Conservation (phyloP, 768 basidiomycete genomes). For the Phylloporus sp. region DNA sequence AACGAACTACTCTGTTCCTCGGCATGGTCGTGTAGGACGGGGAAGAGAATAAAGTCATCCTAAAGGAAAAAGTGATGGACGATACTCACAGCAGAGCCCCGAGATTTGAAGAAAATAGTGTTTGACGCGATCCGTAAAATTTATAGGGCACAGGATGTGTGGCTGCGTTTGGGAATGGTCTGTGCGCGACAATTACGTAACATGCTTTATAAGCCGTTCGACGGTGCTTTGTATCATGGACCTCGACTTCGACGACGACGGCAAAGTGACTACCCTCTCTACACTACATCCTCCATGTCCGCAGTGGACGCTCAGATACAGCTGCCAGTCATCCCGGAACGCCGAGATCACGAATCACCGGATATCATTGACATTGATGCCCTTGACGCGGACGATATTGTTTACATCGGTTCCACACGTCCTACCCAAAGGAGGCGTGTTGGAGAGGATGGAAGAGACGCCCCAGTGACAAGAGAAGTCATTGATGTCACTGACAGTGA, state of each 20-base stretch:
- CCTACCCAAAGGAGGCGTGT: slow-evolving; percentile 25
- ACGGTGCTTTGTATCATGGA: neutral
- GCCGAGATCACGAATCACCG: slow-evolving; percentile 12
- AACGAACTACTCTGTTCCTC: slow-evolving; percentile 77
- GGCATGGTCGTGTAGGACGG: slow-evolving; percentile 88
- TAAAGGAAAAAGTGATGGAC: neutral
- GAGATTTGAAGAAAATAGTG: neutral
- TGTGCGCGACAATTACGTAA: slow-evolving; percentile 30
- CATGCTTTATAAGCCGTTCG: slow-evolving; percentile 6
- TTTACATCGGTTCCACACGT: slow-evolving; percentile 23
- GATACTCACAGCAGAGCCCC: slow-evolving; percentile 13
- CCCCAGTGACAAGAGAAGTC: slow-evolving; percentile 19
- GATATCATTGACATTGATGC: slow-evolving; percentile 45
- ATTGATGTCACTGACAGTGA: slow-evolving; percentile 39
- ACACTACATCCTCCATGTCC: slow-evolving; percentile 18
- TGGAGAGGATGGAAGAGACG: slow-evolving; percentile 19
- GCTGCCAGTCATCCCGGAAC: slow-evolving; percentile 8
- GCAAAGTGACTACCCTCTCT: neutral
- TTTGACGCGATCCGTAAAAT: slow-evolving; percentile 9
- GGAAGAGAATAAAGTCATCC: slow-evolving; percentile 87
- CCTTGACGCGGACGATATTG: slow-evolving; percentile 32
- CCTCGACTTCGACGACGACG: slow-evolving; percentile 21
- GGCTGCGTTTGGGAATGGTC: slow-evolving; percentile 29
- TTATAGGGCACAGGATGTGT: slow-evolving; percentile 26
- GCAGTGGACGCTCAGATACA: slow-evolving; percentile 9